Percentiles rank a stretch among this genome's conserved stretches.
phyloP scores from a whole-genome alignment of 75 land plant species.

The Picea glauca region DNA sequence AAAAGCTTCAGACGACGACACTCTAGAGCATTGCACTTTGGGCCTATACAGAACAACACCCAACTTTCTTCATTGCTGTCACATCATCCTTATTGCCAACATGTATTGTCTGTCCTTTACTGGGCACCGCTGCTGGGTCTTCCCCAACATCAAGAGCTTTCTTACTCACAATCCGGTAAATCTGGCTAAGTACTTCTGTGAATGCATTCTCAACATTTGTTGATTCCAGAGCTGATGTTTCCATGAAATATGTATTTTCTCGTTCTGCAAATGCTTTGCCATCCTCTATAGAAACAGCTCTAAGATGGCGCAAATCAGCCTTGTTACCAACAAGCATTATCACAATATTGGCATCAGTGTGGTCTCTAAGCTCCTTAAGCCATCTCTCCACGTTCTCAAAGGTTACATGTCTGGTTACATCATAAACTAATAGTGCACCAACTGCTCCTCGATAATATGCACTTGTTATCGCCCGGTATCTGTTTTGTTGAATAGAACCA shows the following conservation, averaged over 20 bases:
- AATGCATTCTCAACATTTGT: slow-evolving; percentile 74
- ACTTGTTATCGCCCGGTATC: slow-evolving; percentile 81
- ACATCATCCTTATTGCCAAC: slow-evolving; percentile 64
- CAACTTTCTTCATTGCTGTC: slow-evolving; percentile 62
- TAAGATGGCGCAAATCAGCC: slow-evolving; percentile 69
- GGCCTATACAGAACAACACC: slow-evolving; percentile 54
- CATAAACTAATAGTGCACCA: slow-evolving; percentile 73
- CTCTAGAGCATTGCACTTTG: not conserved
- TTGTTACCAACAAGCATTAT: slow-evolving; percentile 84
- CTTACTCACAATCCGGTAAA: slow-evolving; percentile 60
- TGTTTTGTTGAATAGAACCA: not conserved
- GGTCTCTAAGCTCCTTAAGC: slow-evolving; percentile 73
- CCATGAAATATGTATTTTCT: slow-evolving; percentile 65
- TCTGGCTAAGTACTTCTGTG: slow-evolving; percentile 69
- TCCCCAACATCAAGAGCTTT: slow-evolving; percentile 67
- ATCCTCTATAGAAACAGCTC: slow-evolving; percentile 72
- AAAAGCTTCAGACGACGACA: not conserved
- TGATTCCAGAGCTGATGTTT: slow-evolving; percentile 74
- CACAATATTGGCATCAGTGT: slow-evolving; percentile 73
- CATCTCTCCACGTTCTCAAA: slow-evolving; percentile 85
- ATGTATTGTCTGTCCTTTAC: slow-evolving; percentile 63
- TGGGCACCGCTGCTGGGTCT: slow-evolving; percentile 55
- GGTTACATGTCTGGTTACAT: slow-evolving; percentile 68
- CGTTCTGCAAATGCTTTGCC: slow-evolving; percentile 62
- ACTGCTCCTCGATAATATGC: slow-evolving; percentile 85